A percentile compares a stretch with the other conserved stretches of the same genome.
These are phyloP conservation scores for Moesziomyces globuligerus DNA, from an alignment of 1,284 basidiomycete species.

Conservation along the genomic window DNA sequence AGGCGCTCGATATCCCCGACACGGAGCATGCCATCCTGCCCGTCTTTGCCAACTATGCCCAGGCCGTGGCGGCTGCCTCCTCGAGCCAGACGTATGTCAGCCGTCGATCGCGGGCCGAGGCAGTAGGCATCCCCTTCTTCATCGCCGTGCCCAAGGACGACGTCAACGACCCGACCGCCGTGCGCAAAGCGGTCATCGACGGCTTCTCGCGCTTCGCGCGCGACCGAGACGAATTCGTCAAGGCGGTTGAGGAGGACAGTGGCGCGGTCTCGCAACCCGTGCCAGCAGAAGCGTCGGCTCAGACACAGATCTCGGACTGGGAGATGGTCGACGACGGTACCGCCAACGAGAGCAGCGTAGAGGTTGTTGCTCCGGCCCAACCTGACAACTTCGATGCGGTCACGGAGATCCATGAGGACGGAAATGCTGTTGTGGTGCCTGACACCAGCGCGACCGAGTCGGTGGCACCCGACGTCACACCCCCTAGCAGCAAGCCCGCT, in stretches of 20 bases:
- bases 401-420: conserved; percentile 50
- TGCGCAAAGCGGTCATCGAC: conserved; percentile 41
- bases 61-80: conserved; percentile 10
- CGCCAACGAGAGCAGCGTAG: conserved; percentile 14
- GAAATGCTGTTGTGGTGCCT: conserved; percentile 41
- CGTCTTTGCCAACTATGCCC: conserved; percentile 51
- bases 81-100: conserved; percentile 38
- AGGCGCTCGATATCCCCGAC: conserved; percentile 28
- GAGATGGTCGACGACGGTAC: conserved; percentile 48
- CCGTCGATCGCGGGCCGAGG: conserved; percentile 30
- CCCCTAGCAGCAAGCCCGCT: not conserved
- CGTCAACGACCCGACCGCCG: conserved; percentile 37
- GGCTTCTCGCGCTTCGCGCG: conserved; percentile 48
- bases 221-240: conserved; percentile 12
- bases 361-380: conserved; percentile 21
- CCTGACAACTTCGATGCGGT: conserved; percentile 23
- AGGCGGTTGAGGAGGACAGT: conserved; percentile 17
- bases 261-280: not conserved
- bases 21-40: conserved; percentile 57
- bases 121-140: conserved; percentile 63
- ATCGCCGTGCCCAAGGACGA: conserved; percentile 50
- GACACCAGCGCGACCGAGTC: conserved; percentile 8
- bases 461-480: not conserved
- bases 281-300: not conserved
- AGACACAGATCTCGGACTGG: conserved; percentile 33